A percentile compares a stretch with the other conserved stretches of the same genome.
Conservation (phyloP, 1,139 yeast species). For the Geotrichum phurueaensis region DNA sequence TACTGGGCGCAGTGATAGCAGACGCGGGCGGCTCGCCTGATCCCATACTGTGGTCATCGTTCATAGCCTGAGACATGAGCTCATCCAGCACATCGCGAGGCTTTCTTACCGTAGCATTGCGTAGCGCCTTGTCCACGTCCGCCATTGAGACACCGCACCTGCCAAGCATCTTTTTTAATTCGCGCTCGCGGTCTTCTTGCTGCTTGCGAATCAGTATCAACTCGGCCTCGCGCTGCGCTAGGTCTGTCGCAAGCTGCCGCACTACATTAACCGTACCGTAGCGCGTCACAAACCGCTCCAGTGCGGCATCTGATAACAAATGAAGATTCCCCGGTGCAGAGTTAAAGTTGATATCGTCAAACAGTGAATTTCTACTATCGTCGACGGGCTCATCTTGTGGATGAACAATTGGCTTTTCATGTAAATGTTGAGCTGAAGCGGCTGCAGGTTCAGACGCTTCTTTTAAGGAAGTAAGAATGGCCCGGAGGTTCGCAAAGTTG, state of each 20-base stretch:
- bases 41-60: conserved; percentile 17
- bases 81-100: conserved; percentile 29
- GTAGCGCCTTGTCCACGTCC: conserved; percentile 42
- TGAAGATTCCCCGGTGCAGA: conserved; percentile 38
- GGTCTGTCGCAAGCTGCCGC: conserved; percentile 46
- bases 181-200: conserved; percentile 43
- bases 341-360: conserved; percentile 27
- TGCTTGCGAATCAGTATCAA: conserved; percentile 40
- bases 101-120: conserved; percentile 24
- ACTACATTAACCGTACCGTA: conserved; percentile 43
- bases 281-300: conserved; percentile 38
- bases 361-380: conserved; percentile 22
- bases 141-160: conserved; percentile 44
- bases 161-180: conserved; percentile 39
- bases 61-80: conserved; percentile 34
- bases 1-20: not conserved
- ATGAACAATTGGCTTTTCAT: conserved; percentile 2
- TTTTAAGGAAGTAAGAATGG: not conserved
- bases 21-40: not conserved
- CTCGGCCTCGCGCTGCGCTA: conserved; percentile 47
- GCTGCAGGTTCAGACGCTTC: not conserved
- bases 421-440: not conserved
- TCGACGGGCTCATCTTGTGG: conserved; percentile 1
- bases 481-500: not conserved
- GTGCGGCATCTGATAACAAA: conserved; percentile 33